Conservation (phyloP, 345 rosid species). For the Raphanus sativus region DNA sequence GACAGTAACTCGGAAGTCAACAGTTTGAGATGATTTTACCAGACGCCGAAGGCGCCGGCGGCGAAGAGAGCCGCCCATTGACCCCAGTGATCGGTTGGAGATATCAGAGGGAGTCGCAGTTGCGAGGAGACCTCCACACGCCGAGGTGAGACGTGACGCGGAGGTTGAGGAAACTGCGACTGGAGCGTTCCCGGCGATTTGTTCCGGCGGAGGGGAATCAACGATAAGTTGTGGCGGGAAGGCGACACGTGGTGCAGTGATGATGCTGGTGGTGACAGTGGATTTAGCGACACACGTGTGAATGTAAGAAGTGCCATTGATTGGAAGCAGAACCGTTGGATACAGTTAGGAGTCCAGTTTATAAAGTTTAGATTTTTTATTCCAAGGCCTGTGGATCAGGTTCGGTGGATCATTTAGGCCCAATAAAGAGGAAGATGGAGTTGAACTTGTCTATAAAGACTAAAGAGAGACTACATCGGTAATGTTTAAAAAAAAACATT, state of each 20-base stretch:
- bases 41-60: constrained; percentile 82
- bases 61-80: constrained; percentile 78
- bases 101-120: constrained; percentile 53
- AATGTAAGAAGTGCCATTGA: constrained; percentile 22
- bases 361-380: not conserved
- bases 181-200: constrained; percentile 13
- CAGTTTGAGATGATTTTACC: constrained; percentile 41
- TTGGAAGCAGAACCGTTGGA: not conserved
- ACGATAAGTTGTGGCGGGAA: constrained; percentile 16
- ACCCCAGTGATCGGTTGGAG: constrained; percentile 76
- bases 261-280: constrained; percentile 14
- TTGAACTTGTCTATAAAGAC: not conserved
- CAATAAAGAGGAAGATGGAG: not conserved
- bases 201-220: constrained; percentile 2
- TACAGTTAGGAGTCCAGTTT: not conserved
- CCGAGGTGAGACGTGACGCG: constrained; percentile 16
- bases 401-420: not conserved
- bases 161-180: not conserved
- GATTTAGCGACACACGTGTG: constrained; percentile 27
- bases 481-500: no score
- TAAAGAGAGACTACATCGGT: no score
- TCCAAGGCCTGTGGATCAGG: not conserved
- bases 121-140: constrained; percentile 41
- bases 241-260: constrained; percentile 29
- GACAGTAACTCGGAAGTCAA: not conserved